phyloP scores from a whole-genome alignment of 2,329 filamentous ascomycete genomes.

The Colletotrichum euphorbiae region DNA sequence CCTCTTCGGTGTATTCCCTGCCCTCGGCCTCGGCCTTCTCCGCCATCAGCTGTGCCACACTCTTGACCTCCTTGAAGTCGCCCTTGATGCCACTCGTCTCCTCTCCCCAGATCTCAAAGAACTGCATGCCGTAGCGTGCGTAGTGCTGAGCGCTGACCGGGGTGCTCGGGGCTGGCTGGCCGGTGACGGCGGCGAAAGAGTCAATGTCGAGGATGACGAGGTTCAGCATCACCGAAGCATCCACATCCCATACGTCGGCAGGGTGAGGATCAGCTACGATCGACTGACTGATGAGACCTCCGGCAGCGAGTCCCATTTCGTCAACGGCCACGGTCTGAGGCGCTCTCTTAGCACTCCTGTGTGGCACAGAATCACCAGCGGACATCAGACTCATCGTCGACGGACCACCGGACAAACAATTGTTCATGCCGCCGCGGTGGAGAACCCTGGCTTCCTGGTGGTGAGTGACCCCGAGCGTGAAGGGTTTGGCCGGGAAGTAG shows the following conservation, averaged over 20 bases:
- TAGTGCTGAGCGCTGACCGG: constrained; percentile 52
- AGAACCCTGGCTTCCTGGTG: not conserved
- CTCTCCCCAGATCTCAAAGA: constrained; percentile 48
- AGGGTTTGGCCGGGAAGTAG: constrained; percentile 37
- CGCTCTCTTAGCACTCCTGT: not conserved
- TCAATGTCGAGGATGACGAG: constrained; percentile 54
- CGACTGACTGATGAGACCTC: constrained; percentile 54
- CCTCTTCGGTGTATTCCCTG: constrained; percentile 25
- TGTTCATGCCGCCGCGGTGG: too few relatives aligned
- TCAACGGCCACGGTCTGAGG: constrained; percentile 26
- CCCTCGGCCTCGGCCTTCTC: constrained; percentile 35
- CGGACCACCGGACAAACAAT: too few relatives aligned
- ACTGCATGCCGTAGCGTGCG: constrained; percentile 48
- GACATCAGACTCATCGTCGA: not conserved
- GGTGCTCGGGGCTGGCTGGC: constrained; percentile 46
- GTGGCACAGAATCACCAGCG: too few relatives aligned
- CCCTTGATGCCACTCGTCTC: constrained; percentile 40
- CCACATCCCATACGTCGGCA: constrained; percentile 47
- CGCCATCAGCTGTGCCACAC: constrained; percentile 40
- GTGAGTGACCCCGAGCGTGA: constrained; percentile 22
- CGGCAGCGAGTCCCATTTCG: constrained; percentile 52
- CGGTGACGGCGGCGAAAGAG: constrained; percentile 50
- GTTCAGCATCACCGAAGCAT: constrained; percentile 48
- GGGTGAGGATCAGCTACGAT: constrained; percentile 48
- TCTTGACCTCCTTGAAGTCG: constrained; percentile 40